Evolutionary conservation across 495 filamentous ascomycete genomes (phyloP), one percentile per base, ranked within the genome.

Genomic region (Monascus purpureus): DNA sequence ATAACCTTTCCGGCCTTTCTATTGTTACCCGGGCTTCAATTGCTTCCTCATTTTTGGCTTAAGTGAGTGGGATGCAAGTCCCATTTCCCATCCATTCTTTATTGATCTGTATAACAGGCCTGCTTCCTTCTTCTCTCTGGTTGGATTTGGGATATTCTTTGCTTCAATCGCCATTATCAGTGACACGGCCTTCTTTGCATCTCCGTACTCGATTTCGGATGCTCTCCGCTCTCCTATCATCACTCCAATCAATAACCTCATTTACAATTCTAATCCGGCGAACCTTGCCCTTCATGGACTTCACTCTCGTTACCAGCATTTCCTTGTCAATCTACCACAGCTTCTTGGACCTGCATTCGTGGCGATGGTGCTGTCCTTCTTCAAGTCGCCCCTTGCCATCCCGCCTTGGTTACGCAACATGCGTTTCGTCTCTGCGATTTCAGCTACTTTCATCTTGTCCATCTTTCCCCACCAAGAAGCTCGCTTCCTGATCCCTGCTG

Each of bases 1-100:
- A 92, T 96, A 49, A 97, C 90, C 3, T 96, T 95, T 48, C 90
- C 88, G 32, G 88, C 87, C 9, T 97, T 87, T 39, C 52, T 95
- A 31, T 40, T 93, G 16, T 61, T 93, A 35, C 86, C 92, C 13
- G 76, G 73, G 8, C 60, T 93, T 42, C 74, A 77, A 45, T 67
- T 95, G 31, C 52, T 94, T 42, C 84, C 84, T 19, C 80, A 92
- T 67, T 88, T 93, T 49, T 49, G 68, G 53, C 73, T 74, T 51
- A 85, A 75, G 86, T 90, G 54, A 45, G 73, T 59, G 5, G 17
- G n/a, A n/a, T n/a, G n/a, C n/a, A n/a, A n/a, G n/a, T 17, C 17
- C 28, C 22, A 8, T 24, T 23, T 34, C 17, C 37, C 9, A 25
- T 6, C 18, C 23, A 31, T 26, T 24, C 8, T 19, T 26, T 23